Base-by-base conservation (phyloP, 768 basidiomycete genomes). In the Kwoniella sp. region DNA sequence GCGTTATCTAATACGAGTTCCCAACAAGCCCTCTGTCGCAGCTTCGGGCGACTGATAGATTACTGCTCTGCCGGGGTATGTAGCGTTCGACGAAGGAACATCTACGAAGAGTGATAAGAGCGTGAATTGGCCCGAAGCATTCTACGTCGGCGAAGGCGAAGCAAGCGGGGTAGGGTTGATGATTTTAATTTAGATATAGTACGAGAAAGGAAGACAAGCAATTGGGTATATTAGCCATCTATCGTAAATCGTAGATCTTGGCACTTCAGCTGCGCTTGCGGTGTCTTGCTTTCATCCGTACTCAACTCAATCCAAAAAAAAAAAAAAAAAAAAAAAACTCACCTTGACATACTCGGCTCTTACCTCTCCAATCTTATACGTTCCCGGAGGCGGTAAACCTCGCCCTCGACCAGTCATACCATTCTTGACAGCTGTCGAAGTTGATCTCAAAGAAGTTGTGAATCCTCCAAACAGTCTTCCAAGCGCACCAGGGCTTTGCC, bases 311-410 rank as follows among this genome's bases (percentile, higher is more conserved):
- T n/a, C n/a, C n/a, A n/a, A n/a, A n/a, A n/a, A n/a, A n/a, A n/a
- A n/a, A n/a, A n/a, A n/a, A n/a, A n/a, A n/a, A n/a, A n/a, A n/a
- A n/a, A n/a, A n/a, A n/a, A n/a, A n/a, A 62, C 76, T 63, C 46
- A 79, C 77, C 68, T 79, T 79, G 62, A 78, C 72, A 55, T 78
- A 80, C 53, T 80, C 79, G 1, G 73, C 79, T 26, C 71, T 54
- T 12, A 72, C 77, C 62, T 80, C 79, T 13, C 76, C 79, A 17
- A 73, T 61, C 52, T 67, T 80, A 54, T 77, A 80, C 12, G 79
- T 80, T 13, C 79, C 79, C 1, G 79, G 71, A 1, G 79, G 77
- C 1, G 75, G 76, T 33, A 72, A 48, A 26, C 65, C 71, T 50
- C 71, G 70, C 13, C 33, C 33, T 9, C 40, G 8, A 10, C 40